phyloP scores from a whole-genome alignment of 1,284 basidiomycete species.

The Moniliella sp. region DNA sequence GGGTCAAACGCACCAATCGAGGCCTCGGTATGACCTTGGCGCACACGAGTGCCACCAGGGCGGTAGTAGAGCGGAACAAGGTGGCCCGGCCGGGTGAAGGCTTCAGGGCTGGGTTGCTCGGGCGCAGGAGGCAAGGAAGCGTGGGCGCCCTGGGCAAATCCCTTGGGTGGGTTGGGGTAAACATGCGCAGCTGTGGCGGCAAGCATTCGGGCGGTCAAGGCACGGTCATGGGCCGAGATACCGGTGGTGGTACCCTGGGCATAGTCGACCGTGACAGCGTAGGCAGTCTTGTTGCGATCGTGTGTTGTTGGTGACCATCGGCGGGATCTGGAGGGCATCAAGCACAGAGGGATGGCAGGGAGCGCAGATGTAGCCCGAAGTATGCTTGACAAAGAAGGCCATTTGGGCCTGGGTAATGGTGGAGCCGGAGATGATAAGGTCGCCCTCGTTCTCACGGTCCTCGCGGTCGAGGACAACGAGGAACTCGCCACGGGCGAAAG shows the following conservation, averaged over 20 bases:
- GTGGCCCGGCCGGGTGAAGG: conserved; percentile 83
- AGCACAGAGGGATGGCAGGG: conserved; percentile 54
- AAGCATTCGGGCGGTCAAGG: conserved; percentile 61
- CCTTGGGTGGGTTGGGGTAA: not conserved
- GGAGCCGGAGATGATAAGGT: conserved; percentile 24
- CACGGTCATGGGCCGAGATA: conserved; percentile 82
- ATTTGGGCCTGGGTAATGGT: conserved; percentile 70
- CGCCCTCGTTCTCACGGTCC: conserved; percentile 32
- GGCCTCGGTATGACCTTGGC: conserved; percentile 82
- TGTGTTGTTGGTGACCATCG: conserved; percentile 78
- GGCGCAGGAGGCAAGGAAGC: not conserved
- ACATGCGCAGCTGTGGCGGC: conserved; percentile 38
- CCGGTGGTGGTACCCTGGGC: conserved; percentile 79
- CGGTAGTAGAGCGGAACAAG: conserved; percentile 76
- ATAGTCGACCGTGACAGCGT: conserved; percentile 89
- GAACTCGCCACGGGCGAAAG: conserved; percentile 18
- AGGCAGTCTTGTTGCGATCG: conserved; percentile 81
- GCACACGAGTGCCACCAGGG: conserved; percentile 57
- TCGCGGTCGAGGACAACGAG: conserved; percentile 31
- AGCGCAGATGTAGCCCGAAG: conserved; percentile 84
- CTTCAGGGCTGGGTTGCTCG: conserved; percentile 31
- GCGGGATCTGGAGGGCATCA: conserved; percentile 60
- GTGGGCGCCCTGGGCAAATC: too few relatives aligned
- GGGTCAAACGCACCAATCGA: conserved; percentile 43
- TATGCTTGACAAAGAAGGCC: conserved; percentile 96